Evolutionary conservation across 805 yeast genomes (phyloP).

Genomic region (Ogataea siamensis): DNA sequence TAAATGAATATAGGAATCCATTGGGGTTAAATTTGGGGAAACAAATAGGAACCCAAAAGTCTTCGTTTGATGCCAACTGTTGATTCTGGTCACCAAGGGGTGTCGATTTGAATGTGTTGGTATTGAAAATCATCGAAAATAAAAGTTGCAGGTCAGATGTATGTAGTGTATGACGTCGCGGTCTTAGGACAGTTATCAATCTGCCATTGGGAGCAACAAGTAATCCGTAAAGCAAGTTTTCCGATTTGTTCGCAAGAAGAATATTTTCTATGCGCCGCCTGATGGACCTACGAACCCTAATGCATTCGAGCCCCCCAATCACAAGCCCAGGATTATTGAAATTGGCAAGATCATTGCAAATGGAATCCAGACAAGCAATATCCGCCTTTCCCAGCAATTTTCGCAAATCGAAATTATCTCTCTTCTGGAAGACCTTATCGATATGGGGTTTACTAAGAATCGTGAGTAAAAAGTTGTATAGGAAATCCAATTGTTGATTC

Average conservation of each 20-base stretch:
- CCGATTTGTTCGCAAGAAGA: slow-evolving; percentile 46
- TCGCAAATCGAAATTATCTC: slow-evolving; percentile 81
- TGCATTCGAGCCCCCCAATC: slow-evolving; percentile 64
- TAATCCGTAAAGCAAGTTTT: slow-evolving; percentile 71
- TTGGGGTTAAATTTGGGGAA: slow-evolving; percentile 84
- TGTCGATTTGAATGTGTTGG: slow-evolving; percentile 42
- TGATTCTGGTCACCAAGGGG: slow-evolving; percentile 28
- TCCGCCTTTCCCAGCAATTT: slow-evolving; percentile 75
- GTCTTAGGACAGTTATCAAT: slow-evolving; percentile 69
- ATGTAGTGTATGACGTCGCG: slow-evolving; percentile 71
- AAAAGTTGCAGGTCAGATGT: slow-evolving; percentile 79
- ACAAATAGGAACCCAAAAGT: slow-evolving; percentile 92
- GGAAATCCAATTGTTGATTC: slow-evolving; percentile 61
- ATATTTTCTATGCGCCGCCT: slow-evolving; percentile 58
- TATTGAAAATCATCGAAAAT: slow-evolving; percentile 65
- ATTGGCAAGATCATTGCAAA: slow-evolving; percentile 51
- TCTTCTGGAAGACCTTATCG: slow-evolving; percentile 58
- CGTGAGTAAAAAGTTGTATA: slow-evolving; percentile 77
- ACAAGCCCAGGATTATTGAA: slow-evolving; percentile 57
- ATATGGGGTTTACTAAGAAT: slow-evolving; percentile 81
- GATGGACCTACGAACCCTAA: slow-evolving; percentile 54
- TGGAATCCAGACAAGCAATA: slow-evolving; percentile 62
- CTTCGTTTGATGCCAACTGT: slow-evolving; percentile 46
- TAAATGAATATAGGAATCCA: slow-evolving; percentile 84
- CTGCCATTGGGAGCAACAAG: slow-evolving; percentile 63